Conservation (phyloP, 148 eudicot species). For the Rhododendron molle region DNA sequence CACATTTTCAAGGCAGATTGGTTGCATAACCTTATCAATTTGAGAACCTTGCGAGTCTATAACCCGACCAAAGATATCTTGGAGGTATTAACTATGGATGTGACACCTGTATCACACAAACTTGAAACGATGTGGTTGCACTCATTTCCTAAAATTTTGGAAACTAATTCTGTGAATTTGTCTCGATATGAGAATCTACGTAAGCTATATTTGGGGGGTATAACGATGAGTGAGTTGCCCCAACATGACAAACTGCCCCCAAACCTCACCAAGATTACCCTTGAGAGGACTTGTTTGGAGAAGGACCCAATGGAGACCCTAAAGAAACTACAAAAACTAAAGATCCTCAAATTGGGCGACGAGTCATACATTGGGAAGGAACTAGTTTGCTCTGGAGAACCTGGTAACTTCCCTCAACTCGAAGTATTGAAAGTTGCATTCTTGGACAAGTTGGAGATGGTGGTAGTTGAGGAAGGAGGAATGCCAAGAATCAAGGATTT, state of each 20-base stretch:
- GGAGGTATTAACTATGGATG: not conserved
- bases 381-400: too few relatives aligned
- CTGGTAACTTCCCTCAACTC: too few relatives aligned
- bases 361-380: too few relatives aligned
- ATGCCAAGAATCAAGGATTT: too few relatives aligned
- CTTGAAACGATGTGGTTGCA: not conserved
- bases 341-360: too few relatives aligned
- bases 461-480: too few relatives aligned
- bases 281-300: not conserved
- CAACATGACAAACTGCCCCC: not conserved
- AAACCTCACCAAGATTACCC: conserved; percentile 5
- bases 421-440: too few relatives aligned
- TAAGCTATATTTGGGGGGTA: not conserved
- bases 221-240: not conserved
- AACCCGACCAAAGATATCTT: not conserved
- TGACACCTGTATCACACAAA: not conserved
- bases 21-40: not conserved
- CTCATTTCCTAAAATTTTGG: not conserved
- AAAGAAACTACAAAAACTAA: too few relatives aligned
- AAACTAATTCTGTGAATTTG: not conserved
- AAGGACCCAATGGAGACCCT: too few relatives aligned
- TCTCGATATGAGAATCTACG: not conserved
- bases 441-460: too few relatives aligned
- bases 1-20: not conserved
- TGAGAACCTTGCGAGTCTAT: not conserved